Evolutionary conservation across 31 red algal species (phyloP), one percentile per base, ranked within the genome.

Genomic region (Asparagopsis taxiformis): DNA sequence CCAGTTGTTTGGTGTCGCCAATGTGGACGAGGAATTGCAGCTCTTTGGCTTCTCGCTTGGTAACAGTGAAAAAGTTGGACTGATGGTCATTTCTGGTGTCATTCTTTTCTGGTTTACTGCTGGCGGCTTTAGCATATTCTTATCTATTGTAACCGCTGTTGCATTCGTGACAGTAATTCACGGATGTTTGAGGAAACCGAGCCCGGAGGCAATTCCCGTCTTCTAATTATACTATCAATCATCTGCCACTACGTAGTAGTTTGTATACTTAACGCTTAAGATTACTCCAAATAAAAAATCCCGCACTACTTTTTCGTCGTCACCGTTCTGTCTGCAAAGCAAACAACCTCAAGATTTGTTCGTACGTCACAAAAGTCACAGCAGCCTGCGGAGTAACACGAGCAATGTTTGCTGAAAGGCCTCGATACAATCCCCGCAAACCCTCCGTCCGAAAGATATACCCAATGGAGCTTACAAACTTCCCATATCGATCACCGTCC

Each of bases 361-460:
- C 89, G 37, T 93, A 93, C 17, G 76, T 79, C 24, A 98, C 67
- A 79, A 98, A 98, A 11, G 91, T 98, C 3, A 98, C 68, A 1
- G 95, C 95, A 17, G 95, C 72, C 25, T 80, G 72, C 29, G 95
- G 95, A 2, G 86, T 87, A 31, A 98, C 95, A 39, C 95, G 80
- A 38, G 68, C 38, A 23, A 93, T 49, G 57, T 98, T 93, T 35
- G 91, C 87, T 25, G 59, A 64, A 16, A 93, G 26, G 7, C 95
- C 95, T 6, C 69, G 52, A 63, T 91, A 98, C 20, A 98, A 68
- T 41, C 95, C 95, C 46, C 65, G 74, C 17, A 90, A 13, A 7
- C 94, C 89, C 37, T 94, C 74, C 20, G 68, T 80, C 56, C 75
- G 41, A 29, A 59, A 49, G 31, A 90, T 80, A 26, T 67, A 57